Conservation (phyloP, 1,139 yeast genomes). For the Sugiyamaella neomexicana region DNA sequence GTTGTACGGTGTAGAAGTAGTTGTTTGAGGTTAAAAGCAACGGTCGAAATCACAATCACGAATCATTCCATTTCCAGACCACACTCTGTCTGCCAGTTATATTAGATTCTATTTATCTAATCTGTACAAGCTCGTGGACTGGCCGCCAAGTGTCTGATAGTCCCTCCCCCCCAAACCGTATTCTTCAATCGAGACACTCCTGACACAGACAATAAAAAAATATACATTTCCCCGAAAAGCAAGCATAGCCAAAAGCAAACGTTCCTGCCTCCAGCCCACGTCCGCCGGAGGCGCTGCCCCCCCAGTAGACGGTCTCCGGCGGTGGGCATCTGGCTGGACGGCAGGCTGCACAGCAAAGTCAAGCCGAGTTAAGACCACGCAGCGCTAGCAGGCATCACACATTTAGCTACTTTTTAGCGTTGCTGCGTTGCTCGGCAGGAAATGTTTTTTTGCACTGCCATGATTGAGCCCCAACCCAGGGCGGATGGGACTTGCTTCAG, state of each 20-base stretch:
- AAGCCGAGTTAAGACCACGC: too few relatives aligned
- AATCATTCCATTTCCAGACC: neutral
- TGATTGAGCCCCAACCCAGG: neutral
- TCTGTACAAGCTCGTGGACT: too few relatives aligned
- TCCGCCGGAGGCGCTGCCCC: neutral
- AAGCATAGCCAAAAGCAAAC: neutral
- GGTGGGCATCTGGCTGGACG: neutral
- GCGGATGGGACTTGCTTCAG: neutral
- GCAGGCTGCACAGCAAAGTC: too few relatives aligned
- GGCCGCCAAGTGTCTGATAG: neutral
- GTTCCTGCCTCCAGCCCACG: neutral
- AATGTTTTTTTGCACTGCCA: slow-evolving; percentile 3
- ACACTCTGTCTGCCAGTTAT: neutral
- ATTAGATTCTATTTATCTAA: too few relatives aligned
- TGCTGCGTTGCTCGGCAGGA: neutral
- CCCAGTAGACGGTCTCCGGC: too few relatives aligned
- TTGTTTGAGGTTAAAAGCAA: too few relatives aligned
- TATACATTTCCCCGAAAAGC: neutral
- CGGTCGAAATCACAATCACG: too few relatives aligned
- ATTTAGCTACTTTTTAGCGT: neutral
- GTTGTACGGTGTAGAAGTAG: too few relatives aligned
- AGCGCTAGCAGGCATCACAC: neutral
- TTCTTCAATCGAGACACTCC: neutral
- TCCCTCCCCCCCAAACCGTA: neutral
- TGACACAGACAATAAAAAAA: neutral